Conservation (phyloP, 257 asterid genomes). For the Solanum neorickii region DNA sequence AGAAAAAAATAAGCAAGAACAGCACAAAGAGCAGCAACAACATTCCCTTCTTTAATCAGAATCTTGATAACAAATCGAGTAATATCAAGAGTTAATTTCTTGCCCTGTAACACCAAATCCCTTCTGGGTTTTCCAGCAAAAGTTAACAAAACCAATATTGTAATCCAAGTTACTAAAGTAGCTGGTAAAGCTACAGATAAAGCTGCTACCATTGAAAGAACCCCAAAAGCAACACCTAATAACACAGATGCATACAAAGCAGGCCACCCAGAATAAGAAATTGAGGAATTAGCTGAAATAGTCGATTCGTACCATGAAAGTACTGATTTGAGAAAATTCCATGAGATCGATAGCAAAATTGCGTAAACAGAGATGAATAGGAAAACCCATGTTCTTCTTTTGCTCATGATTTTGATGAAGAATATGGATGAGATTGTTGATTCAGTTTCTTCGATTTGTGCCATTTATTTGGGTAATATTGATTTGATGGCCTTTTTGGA, state of each 20-base stretch:
- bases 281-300: constrained; percentile 6
- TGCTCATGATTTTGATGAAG: constrained; percentile 47
- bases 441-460: not conserved
- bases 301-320: constrained; percentile 48
- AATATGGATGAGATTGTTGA: constrained; percentile 6
- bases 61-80: constrained; percentile 52
- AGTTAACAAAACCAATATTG: constrained; percentile 65
- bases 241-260: constrained; percentile 62
- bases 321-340: constrained; percentile 65
- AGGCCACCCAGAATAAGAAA: constrained; percentile 28
- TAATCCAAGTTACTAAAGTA: constrained; percentile 76
- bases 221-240: constrained; percentile 62
- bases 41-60: constrained; percentile 76
- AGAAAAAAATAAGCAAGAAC: constrained; percentile 67
- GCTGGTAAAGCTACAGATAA: constrained; percentile 87
- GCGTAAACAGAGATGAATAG: constrained; percentile 64
- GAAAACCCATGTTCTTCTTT: constrained; percentile 70
- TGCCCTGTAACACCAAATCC: constrained; percentile 58
- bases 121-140: constrained; percentile 75
- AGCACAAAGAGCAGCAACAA: constrained; percentile 79
- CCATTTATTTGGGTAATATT: not conserved
- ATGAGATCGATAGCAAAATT: constrained; percentile 49
- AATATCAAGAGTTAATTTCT: constrained; percentile 76
- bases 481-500: not conserved
- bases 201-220: constrained; percentile 77